These are phyloP conservation scores for Ogataea paraovalis DNA, from an alignment of 805 yeast species.

Conservation along the genomic window DNA sequence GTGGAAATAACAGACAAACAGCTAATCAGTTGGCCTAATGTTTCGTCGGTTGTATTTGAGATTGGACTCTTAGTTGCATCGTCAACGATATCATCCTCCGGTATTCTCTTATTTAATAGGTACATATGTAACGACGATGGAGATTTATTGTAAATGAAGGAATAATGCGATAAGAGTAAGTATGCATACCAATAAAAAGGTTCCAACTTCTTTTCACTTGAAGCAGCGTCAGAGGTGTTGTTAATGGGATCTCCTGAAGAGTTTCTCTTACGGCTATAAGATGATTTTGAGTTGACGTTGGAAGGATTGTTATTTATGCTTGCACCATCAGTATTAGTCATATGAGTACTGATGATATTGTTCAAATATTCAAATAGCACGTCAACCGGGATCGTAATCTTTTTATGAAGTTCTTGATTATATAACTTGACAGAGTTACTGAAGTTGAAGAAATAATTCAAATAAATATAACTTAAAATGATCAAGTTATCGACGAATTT, in stretches of 20 bases:
- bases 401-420: constrained; percentile 11
- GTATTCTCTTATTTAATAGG: constrained; percentile 27
- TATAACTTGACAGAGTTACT: constrained; percentile 11
- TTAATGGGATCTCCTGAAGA: constrained; percentile 1
- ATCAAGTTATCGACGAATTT: constrained; percentile 45
- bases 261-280: constrained; percentile 1
- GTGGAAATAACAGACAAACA: constrained; percentile 25
- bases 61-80: background rate
- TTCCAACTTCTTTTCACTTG: constrained; percentile 13
- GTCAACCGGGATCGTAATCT: constrained; percentile 36
- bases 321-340: constrained; percentile 29
- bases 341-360: constrained; percentile 41
- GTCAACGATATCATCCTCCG: constrained; percentile 16
- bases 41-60: constrained; percentile 5
- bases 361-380: constrained; percentile 47
- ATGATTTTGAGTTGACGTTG: background rate
- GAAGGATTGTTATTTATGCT: background rate
- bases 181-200: constrained; percentile 46
- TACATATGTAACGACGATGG: constrained; percentile 37
- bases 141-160: constrained; percentile 35
- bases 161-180: constrained; percentile 40
- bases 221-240: constrained; percentile 4
- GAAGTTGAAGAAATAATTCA: constrained; percentile 35
- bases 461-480: constrained; percentile 39
- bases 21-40: constrained; percentile 22